Conservation (phyloP, 176 grass and related monocot genomes). For the Musa schizocarpa region DNA sequence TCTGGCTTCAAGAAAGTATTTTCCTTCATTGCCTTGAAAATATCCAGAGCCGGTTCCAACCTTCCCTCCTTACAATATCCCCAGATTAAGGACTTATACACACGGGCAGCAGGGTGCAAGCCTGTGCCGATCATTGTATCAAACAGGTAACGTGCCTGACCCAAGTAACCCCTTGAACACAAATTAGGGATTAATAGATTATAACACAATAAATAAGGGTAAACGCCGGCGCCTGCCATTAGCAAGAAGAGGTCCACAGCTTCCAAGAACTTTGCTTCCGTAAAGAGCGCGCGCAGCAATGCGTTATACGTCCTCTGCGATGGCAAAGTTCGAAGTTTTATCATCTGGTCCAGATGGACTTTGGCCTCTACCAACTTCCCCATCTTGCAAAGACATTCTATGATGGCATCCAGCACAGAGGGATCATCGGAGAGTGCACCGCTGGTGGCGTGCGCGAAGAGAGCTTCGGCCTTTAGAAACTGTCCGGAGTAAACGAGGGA, state of each 20-base stretch:
- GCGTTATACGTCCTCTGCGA: conserved; percentile 5
- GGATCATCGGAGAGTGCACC: conserved; percentile 7
- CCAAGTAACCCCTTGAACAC: conserved; percentile 14
- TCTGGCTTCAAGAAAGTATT: conserved; percentile 13
- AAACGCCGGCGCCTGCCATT: conserved; percentile 7
- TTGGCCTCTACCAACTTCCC: conserved; percentile 10
- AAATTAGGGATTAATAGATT: conserved; percentile 7
- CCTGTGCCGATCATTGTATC: conserved; percentile 12
- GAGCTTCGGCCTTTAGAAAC: conserved; percentile 6
- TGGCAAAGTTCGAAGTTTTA: conserved; percentile 18
- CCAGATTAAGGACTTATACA: conserved; percentile 11
- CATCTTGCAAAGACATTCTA: conserved; percentile 14
- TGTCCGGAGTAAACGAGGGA: conserved; percentile 9
- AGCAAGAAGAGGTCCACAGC: conserved; percentile 18
- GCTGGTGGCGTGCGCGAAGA: conserved; percentile 2
- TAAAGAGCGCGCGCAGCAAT: conserved; percentile 3
- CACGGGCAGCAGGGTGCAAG: background rate
- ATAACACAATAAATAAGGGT: conserved; percentile 1
- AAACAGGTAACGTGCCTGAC: conserved; percentile 15
- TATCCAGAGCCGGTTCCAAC: conserved; percentile 12
- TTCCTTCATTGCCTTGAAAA: conserved; percentile 18
- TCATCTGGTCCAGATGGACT: conserved; percentile 14
- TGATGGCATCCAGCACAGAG: conserved; percentile 15
- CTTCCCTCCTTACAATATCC: conserved; percentile 18
- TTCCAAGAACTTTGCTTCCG: conserved; percentile 15